Evolutionary conservation across 176 grass and related monocot species (phyloP).

Genomic region (sorghum (Sorghum bicolor)): Sorghum_bicolor_NCBIv3 NC_012876.2:64300501-64301000

Average conservation of each 20-base stretch:
- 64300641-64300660: too few species aligned
- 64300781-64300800: neutral
- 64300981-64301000: conserved; percentile 12
- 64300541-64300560: too few species aligned
- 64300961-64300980: neutral
- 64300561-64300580: too few species aligned
- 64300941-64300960: neutral
- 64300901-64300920: conserved; percentile 12
- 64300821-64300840: neutral
- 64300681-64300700: neutral
- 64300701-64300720: neutral
- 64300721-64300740: neutral
- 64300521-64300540: too few species aligned
- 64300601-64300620: too few species aligned
- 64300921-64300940: conserved; percentile 57
- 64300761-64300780: neutral
- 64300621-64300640: too few species aligned
- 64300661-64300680: too few species aligned
- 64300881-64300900: conserved; percentile 12
- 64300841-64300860: neutral
- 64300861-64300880: conserved; percentile 22
- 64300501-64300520: too few species aligned
- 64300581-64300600: neutral
- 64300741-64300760: neutral
- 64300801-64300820: neutral